phyloP scores from a whole-genome alignment of 2,329 filamentous ascomycete species.

The Pseudonectria foliicola region DNA sequence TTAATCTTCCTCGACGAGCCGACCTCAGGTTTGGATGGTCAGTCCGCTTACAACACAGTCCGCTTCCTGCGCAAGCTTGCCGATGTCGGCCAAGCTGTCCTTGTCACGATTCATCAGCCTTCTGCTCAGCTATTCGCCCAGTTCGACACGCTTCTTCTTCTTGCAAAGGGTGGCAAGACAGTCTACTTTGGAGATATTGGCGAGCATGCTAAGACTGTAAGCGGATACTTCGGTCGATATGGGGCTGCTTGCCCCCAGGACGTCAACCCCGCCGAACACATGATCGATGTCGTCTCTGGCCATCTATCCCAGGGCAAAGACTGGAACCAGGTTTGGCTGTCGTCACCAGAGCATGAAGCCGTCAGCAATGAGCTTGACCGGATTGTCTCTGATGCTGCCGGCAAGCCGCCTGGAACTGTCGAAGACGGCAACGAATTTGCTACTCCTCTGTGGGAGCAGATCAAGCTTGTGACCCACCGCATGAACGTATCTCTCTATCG shows the following conservation, averaged over 20 bases:
- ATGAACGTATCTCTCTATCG: constrained; percentile 57
- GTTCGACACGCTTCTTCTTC: constrained; percentile 58
- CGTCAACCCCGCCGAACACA: constrained; percentile 69
- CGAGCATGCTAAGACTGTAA: constrained; percentile 44
- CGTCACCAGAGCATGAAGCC: constrained; percentile 51
- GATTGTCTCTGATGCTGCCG: constrained; percentile 49
- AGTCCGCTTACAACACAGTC: constrained; percentile 59
- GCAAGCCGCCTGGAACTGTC: constrained; percentile 32
- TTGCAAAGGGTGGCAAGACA: constrained; percentile 58
- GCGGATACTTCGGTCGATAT: constrained; percentile 58
- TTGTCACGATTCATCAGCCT: constrained; percentile 66
- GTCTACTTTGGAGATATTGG: constrained; percentile 64
- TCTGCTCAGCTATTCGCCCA: constrained; percentile 59
- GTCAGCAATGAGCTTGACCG: constrained; percentile 56
- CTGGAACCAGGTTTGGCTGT: constrained; percentile 65
- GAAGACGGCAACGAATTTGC: constrained; percentile 64
- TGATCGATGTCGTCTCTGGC: constrained; percentile 56
- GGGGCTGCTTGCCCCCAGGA: constrained; percentile 55
- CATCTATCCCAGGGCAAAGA: constrained; percentile 40
- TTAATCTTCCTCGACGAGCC: constrained; percentile 57
- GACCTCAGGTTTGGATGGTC: constrained; percentile 59
- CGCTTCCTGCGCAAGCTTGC: constrained; percentile 61
- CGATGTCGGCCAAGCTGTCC: constrained; percentile 57
- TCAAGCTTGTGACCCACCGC: constrained; percentile 56
- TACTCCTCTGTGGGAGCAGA: constrained; percentile 55